Evolutionary conservation across 2,329 filamentous ascomycete species (phyloP), one percentile per base, ranked within the genome.

Genomic region (Stagonosporopsis rhizophila): DNA sequence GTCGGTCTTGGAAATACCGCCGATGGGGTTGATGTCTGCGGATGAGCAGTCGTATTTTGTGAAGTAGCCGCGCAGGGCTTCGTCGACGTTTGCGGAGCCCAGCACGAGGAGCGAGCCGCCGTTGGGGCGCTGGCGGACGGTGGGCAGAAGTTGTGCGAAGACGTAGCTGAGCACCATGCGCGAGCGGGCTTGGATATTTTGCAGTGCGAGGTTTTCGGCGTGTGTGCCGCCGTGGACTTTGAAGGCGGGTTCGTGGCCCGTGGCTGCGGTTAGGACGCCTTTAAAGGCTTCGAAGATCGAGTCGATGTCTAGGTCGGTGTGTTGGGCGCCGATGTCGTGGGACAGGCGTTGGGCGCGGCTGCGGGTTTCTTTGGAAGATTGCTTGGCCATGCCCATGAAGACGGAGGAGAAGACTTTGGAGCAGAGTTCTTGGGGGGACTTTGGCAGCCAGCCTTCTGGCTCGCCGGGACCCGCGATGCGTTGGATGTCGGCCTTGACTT

Each of bases 271-370:
- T 51, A 92, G 80, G 1, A 92, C 75, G 39, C 81, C 81, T 62
- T 83, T 85, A 47, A 87, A 78, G 0, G 88, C 83, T 19, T 83
- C 78, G 58, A 87, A 86, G 8, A 88, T 82, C 1, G 82, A 81
- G 68, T 94, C 91, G 53, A 94, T 92, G 66, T 92, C 85, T 40
- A 92, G 79, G 27, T 58, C 56, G 4, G 85, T 81, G 69, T 95
- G 91, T 67, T 92, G 87, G 15, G 84, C 81, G 3, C 90, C 90
- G 48, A 94, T 91, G 4, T 79, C 81, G 4, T 79, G 69, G 1
- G 81, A 76, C 2, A 94, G 80, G 0, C 83, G 80, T 67, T 84
- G 83, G 1, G 91, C 88, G 25, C 91, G 81, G 42, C 82, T 79
- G 9, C 90, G 65, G 0, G 90, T 59, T 19, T 63, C 60, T 14